Conservation (phyloP, 176 grass and related monocot species). For the Phragmites australis region DNA sequence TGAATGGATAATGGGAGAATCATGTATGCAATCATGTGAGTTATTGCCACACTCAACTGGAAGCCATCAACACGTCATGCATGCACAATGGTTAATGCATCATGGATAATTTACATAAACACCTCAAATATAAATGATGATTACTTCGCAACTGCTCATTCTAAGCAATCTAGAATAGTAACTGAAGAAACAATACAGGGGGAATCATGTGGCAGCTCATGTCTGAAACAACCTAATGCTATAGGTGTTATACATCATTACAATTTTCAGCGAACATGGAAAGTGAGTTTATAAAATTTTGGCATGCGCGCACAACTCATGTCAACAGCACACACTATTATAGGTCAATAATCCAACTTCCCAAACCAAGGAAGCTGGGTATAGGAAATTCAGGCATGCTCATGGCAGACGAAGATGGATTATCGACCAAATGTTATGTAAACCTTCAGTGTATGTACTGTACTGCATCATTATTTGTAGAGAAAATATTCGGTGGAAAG, state of each 20-base stretch:
- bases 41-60: neutral
- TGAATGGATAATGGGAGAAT: neutral
- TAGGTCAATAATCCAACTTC: neutral
- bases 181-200: neutral
- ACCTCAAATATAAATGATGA: neutral
- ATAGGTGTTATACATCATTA: neutral
- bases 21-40: neutral
- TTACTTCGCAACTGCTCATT: neutral
- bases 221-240: neutral
- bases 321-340: neutral
- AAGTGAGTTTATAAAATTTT: neutral
- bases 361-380: neutral
- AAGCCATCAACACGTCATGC: neutral
- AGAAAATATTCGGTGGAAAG: no score
- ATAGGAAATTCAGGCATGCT: neutral
- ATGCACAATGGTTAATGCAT: neutral
- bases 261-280: neutral
- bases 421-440: no score
- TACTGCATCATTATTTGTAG: no score
- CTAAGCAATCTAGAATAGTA: neutral
- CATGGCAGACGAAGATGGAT: neutral
- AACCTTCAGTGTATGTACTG: no score
- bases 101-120: conserved; percentile 1
- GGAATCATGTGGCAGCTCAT: neutral
- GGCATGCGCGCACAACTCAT: neutral